Evolutionary conservation across 179 eudicot genomes (phyloP).

Genomic region (Actinidia polygama): DNA sequence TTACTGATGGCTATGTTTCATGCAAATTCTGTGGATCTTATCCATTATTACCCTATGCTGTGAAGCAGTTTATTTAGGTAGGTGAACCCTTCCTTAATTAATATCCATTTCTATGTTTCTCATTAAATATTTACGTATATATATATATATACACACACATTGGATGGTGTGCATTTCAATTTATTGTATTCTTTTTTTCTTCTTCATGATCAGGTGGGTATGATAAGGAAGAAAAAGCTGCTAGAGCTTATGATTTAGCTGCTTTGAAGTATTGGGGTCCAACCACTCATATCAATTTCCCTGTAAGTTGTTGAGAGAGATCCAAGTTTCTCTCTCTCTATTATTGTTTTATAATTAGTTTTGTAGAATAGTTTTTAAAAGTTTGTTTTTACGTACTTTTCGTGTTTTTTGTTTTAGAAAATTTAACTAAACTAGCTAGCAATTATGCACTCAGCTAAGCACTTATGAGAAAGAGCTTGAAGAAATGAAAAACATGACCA

Average conservation of each 20-base stretch:
- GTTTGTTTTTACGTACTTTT: neutral
- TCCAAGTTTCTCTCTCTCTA: neutral
- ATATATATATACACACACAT: neutral
- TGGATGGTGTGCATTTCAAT: slow-evolving; percentile 5
- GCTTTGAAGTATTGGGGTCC: slow-evolving; percentile 27
- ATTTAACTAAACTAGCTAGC: neutral
- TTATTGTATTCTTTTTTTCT: neutral
- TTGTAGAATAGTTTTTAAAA: neutral
- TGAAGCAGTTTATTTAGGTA: slow-evolving; percentile 70
- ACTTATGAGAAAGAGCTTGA: slow-evolving; percentile 71
- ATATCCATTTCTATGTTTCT: neutral
- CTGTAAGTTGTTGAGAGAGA: slow-evolving; percentile 6
- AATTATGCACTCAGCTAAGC: slow-evolving; percentile 41
- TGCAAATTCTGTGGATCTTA: slow-evolving; percentile 16
- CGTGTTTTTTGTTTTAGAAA: neutral
- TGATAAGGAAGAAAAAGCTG: slow-evolving; percentile 14
- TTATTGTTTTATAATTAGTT: neutral
- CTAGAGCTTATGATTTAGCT: slow-evolving; percentile 22
- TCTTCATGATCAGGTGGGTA: slow-evolving; percentile 35
- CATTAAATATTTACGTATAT: neutral
- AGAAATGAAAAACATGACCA: slow-evolving; percentile 74
- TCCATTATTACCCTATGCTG: slow-evolving; percentile 1
- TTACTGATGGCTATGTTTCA: neutral
- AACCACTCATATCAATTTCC: slow-evolving; percentile 14
- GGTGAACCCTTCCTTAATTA: slow-evolving; percentile 17